Percentiles rank a stretch among this genome's conserved stretches.
These are phyloP conservation scores for Erythrobasidium hasegawianum DNA, from an alignment of 1,284 basidiomycete species.

Conservation along the genomic window DNA sequence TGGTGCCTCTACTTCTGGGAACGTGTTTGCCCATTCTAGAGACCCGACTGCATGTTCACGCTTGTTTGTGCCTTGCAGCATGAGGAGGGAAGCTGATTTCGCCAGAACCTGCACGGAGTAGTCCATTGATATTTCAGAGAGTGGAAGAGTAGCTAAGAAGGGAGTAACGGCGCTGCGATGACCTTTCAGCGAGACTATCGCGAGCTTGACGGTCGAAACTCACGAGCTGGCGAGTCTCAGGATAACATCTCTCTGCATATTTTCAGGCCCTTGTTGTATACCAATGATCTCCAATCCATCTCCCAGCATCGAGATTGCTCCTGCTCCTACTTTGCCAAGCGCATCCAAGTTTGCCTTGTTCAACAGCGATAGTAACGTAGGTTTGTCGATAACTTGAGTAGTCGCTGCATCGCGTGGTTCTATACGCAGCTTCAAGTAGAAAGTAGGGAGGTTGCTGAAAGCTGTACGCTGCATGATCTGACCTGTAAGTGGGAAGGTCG, in stretches of 20 bases:
- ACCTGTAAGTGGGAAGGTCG: too few species aligned
- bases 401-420: not conserved
- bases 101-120: constrained; percentile 20
- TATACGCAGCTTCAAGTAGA: constrained; percentile 26
- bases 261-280: not conserved
- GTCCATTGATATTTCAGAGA: constrained; percentile 9
- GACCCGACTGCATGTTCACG: constrained; percentile 1
- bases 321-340: constrained; percentile 25
- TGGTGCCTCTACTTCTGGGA: not conserved
- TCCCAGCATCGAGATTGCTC: constrained; percentile 14
- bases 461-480: too few species aligned
- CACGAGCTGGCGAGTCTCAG: constrained; percentile 17
- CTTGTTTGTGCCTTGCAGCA: constrained; percentile 1
- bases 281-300: constrained; percentile 20
- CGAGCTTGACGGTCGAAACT: not conserved
- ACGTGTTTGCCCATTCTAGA: constrained; percentile 9
- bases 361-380: constrained; percentile 26
- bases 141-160: constrained; percentile 21
- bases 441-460: not conserved
- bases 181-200: not conserved
- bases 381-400: not conserved
- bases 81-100: not conserved
- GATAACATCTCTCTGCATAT: not conserved
- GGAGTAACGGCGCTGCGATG: constrained; percentile 21
- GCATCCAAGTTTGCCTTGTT: constrained; percentile 15